These are phyloP conservation scores for Septoria linicola DNA, from an alignment of 2,329 filamentous ascomycete genomes.

Conservation along the genomic window DNA sequence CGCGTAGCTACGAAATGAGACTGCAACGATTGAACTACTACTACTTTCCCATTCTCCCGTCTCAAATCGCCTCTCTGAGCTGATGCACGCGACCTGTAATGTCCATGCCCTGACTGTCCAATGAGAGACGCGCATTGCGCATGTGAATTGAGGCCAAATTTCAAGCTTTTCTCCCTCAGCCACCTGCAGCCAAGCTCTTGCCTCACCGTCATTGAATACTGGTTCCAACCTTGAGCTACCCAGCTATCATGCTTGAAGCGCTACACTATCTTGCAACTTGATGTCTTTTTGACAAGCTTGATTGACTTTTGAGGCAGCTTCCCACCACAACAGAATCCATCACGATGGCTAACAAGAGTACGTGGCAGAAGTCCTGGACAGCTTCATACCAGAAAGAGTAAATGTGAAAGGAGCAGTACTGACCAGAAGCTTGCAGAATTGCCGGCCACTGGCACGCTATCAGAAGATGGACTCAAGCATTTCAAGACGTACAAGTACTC, in stretches of 20 bases:
- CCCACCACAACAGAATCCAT: conserved; percentile 9
- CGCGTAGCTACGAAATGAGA: conserved; percentile 22
- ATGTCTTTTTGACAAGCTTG: background rate
- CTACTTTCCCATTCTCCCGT: background rate
- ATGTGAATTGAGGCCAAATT: conserved; percentile 2
- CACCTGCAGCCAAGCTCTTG: conserved; percentile 4
- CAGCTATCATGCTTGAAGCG: conserved; percentile 8
- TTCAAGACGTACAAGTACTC: conserved; percentile 97
- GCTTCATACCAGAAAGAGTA: background rate
- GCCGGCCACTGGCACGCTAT: conserved; percentile 49
- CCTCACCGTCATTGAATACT: conserved; percentile 1
- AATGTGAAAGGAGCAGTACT: conserved; percentile 5
- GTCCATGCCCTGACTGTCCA: background rate
- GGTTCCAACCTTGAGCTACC: too few species aligned
- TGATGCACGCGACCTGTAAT: background rate
- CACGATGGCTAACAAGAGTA: conserved; percentile 18
- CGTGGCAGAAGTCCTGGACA: conserved; percentile 5
- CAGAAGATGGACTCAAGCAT: conserved; percentile 85
- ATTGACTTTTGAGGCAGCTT: conserved; percentile 3
- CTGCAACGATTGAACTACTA: conserved; percentile 9
- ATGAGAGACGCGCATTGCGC: conserved; percentile 4
- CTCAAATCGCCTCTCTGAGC: background rate
- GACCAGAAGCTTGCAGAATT: conserved; percentile 14
- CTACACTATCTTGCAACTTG: background rate
- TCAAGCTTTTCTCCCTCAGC: background rate